Evolutionary conservation across 192 early-diverging fungal genomes (phyloP).

Genomic region (Fimicolochytrium jonesii): DNA sequence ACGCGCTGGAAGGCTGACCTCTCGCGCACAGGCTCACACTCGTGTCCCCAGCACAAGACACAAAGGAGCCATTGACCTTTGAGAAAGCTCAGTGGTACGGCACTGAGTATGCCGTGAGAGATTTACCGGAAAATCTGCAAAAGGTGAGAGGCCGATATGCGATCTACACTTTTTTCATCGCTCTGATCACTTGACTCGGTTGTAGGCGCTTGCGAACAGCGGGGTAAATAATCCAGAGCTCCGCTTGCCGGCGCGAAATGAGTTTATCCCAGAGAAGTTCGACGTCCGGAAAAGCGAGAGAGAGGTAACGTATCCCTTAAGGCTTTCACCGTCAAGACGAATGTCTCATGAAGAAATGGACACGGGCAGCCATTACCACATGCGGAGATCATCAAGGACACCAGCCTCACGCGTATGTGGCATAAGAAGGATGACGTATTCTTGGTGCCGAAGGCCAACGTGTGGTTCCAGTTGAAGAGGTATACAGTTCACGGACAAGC

Average conservation of each 20-base stretch:
- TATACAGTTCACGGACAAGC: too few relatives aligned
- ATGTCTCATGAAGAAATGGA: too few relatives aligned
- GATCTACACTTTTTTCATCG: neutral
- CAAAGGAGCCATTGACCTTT: constrained; percentile 8
- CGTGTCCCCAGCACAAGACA: constrained; percentile 37
- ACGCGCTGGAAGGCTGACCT: too few relatives aligned
- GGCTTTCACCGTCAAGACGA: too few relatives aligned
- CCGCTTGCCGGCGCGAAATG: constrained; percentile 69
- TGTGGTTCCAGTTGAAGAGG: constrained; percentile 57
- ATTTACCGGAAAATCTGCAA: constrained; percentile 47
- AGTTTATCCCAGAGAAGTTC: constrained; percentile 84
- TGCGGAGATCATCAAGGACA: constrained; percentile 61
- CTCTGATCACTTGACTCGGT: neutral
- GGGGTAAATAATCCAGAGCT: constrained; percentile 50
- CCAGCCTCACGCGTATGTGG: constrained; percentile 69
- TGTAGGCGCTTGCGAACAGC: neutral
- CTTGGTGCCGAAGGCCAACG: constrained; percentile 81
- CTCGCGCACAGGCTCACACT: constrained; percentile 20
- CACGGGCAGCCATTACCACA: constrained; percentile 20
- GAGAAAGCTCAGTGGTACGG: constrained; percentile 75
- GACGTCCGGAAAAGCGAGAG: constrained; percentile 44
- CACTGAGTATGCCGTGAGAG: constrained; percentile 67
- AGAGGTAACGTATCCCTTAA: too few relatives aligned
- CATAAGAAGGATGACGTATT: constrained; percentile 93
- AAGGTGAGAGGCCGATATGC: neutral